Base-by-base conservation (phyloP, 2,329 filamentous ascomycete species). In the Ophidiomyces ophidiicola region DNA sequence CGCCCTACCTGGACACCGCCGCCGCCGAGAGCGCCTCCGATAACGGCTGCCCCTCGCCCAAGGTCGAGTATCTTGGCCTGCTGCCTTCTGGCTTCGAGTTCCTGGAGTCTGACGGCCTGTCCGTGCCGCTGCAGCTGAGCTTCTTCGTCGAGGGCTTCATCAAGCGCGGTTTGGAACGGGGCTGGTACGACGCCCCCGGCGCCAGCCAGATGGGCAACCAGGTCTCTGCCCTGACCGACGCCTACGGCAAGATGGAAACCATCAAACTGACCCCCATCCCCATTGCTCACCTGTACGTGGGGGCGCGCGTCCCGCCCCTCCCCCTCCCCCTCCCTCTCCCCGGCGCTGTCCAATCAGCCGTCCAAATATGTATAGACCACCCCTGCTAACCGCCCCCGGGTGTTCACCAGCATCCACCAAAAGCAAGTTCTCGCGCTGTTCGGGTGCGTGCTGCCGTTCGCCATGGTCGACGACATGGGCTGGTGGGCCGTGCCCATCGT, bases 201-300 rank as follows among this genome's bases (percentile, higher is more conserved):
- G 71, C 73, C 0, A 67, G 64, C 31, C 67, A 74, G 43, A 66
- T 80, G 62, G 70, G 70, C 8, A 66, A 66, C 1, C 71, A 78
- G 47, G 52, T 79, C 17, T 76, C 76, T 50, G 55, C 57, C 0
- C 54, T 79, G 12, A 66, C 70, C 11, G 67, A 73, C 44, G 71
- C 73, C 0, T 78, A 76, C 52, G 74, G 74, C 2, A 66, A 58
- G 39, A 76, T 79, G 73, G 76, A 80, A 56, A 78, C 74, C 0
- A 79, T 80, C 29, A 67, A 73, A 42, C 56, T 72, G n/a, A 78
- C 76, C 0, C 74, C 74, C 0, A 69, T 79, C 14, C 76, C 76
- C 1, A 69, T 80, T 5, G 76, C 76, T 4, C 74, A 78, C 51
- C 50, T 79, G 50, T 63, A 48, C 51, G 58, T 44, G 20, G 32